Base-by-base conservation (phyloP, 257 asterid genomes). In the Paraleonurus japonicus region DNA sequence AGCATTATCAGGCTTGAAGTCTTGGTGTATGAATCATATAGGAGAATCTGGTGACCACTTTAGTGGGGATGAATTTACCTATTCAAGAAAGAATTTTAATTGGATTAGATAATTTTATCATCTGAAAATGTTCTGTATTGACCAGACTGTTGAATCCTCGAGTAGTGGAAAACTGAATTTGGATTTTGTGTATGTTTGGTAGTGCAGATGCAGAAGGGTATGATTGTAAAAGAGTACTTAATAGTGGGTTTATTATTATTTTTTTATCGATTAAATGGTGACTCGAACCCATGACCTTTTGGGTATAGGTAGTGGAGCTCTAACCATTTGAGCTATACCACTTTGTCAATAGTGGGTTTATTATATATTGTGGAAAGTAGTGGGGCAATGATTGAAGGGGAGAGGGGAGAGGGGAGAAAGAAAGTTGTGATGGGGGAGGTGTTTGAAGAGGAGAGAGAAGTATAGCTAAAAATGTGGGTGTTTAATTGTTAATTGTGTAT, bases 21-120 rank as follows among this genome's bases (percentile, higher is more conserved):
- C 47, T 69, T 61, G 35, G 12, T 30, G 27, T 62, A 22, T 61
- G 35, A 22, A 61, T 33, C 5, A 39, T 65, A 55, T 60, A 28
- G 64, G 53, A 15, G 67, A 74, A 74, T 55, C 5, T 15, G 19
- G 45, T 65, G 72, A 65, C 33, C 65, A 39, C 60, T 48, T 32
- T n/a, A 63, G 23, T 19, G 51, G 32, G 58, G 20, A 62, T 65
- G 43, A 33, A 11, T 22, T 59, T 23, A 26, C 71, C 45, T 75
- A 41, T 37, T 24, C 35, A 17, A 57, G 41, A 43, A 7, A 13
- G 61, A 16, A 20, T 35, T 32, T 48, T 45, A 37, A 66, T 26
- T 30, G 30, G 68, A 63, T 30, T n/a, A 43, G 47, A 54, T 17
- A 76, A 61, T 16, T 51, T 47, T 62, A 24, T 63, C 53, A 32